These are phyloP conservation scores for Rostrohypoxylon terebratum DNA, from an alignment of 495 filamentous ascomycete genomes.

Conservation along the genomic window DNA sequence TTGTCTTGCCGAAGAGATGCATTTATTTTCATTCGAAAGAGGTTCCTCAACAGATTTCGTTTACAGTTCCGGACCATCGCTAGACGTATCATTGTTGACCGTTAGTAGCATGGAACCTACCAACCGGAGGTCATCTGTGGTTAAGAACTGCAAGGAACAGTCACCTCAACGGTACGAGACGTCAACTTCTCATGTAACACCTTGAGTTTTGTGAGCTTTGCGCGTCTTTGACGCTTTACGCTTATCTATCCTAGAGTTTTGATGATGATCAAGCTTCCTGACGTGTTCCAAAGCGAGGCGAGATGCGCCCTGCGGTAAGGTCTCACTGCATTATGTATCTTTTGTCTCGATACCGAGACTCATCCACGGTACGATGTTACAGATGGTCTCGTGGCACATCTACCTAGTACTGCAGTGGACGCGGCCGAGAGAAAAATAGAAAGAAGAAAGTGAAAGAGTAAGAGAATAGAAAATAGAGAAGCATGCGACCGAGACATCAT, in stretches of 20 bases:
- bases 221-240: constrained; percentile 21
- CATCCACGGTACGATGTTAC: constrained; percentile 44
- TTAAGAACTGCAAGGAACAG: constrained; percentile 26
- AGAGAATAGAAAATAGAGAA: constrained; percentile 32
- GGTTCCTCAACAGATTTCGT: constrained; percentile 5
- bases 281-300: constrained; percentile 43
- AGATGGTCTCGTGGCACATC: constrained; percentile 44
- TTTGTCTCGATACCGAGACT: constrained; percentile 43
- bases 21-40: constrained; percentile 9
- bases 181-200: constrained; percentile 15
- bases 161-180: constrained; percentile 16
- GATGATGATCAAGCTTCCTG: constrained; percentile 44
- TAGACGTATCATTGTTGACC: constrained; percentile 2
- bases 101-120: constrained; percentile 14
- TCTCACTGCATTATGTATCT: constrained; percentile 47
- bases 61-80: constrained; percentile 9
- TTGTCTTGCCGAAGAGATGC: constrained; percentile 18
- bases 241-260: constrained; percentile 18
- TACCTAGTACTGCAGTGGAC: constrained; percentile 31
- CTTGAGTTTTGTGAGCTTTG: constrained; percentile 3
- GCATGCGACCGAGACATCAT: constrained; percentile 46
- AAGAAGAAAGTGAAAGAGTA: constrained; percentile 7
- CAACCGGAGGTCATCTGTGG: constrained; percentile 13
- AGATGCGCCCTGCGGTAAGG: constrained; percentile 42
- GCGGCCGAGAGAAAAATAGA: constrained; percentile 12